Evolutionary conservation across 805 yeast genomes (phyloP).

Genomic region (Priceomyces medius): DNA sequence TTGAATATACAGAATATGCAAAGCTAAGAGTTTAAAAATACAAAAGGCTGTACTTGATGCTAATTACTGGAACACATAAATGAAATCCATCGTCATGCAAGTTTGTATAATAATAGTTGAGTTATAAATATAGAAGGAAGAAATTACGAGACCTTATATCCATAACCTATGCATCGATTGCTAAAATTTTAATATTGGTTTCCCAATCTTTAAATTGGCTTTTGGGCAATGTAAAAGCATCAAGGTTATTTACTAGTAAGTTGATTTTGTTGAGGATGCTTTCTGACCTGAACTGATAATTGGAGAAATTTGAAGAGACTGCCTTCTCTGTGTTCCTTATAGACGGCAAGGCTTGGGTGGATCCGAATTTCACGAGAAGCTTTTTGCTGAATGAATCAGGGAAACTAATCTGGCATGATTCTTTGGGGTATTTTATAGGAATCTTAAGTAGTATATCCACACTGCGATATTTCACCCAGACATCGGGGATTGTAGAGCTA

Average conservation of each 20-base stretch:
- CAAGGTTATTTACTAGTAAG: constrained; percentile 30
- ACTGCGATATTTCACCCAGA: constrained; percentile 25
- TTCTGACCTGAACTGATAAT: constrained; percentile 14
- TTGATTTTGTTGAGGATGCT: constrained; percentile 29
- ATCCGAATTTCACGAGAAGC: constrained; percentile 23
- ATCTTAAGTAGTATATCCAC: constrained; percentile 33
- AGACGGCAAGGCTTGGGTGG: constrained; percentile 12
- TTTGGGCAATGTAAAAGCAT: constrained; percentile 15
- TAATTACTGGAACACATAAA: too few species aligned
- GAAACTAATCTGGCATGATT: constrained; percentile 19
- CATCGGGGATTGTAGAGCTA: constrained; percentile 19
- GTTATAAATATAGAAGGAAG: too few species aligned
- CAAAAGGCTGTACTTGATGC: too few species aligned
- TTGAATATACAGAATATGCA: too few species aligned
- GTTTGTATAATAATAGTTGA: too few species aligned
- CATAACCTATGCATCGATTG: too few species aligned
- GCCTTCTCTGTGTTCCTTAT: constrained; percentile 28
- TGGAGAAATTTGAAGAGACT: constrained; percentile 21
- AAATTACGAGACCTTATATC: too few species aligned
- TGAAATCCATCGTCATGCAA: too few species aligned
- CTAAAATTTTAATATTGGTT: too few species aligned
- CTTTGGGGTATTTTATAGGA: constrained; percentile 35
- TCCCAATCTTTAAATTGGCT: constrained; percentile 9
- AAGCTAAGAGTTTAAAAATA: too few species aligned
- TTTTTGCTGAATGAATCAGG: constrained; percentile 32